Conservation (phyloP, 495 filamentous ascomycete genomes). For the Bacidia rubella region DNA sequence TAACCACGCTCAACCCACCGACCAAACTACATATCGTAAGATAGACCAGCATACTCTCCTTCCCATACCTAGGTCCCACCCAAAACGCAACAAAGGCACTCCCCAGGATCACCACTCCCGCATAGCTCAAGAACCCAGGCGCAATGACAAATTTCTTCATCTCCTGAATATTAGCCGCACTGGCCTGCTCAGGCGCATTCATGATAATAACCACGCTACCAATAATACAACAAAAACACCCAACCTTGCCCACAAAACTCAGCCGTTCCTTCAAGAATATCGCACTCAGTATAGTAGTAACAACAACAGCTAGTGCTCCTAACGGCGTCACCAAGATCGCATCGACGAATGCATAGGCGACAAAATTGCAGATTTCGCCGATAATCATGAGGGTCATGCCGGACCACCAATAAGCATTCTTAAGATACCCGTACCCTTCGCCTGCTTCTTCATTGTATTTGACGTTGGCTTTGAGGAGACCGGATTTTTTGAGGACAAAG, state of each 20-base stretch:
- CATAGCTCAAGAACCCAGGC: conserved; percentile 75
- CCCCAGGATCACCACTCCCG: conserved; percentile 69
- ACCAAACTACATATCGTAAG: conserved; percentile 90
- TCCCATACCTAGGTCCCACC: conserved; percentile 81
- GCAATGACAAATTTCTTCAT: conserved; percentile 82
- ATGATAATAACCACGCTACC: conserved; percentile 87
- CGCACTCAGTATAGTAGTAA: conserved; percentile 83
- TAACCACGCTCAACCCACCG: conserved; percentile 87
- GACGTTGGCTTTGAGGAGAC: conserved; percentile 78
- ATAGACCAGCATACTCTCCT: conserved; percentile 96
- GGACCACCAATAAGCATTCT: conserved; percentile 89
- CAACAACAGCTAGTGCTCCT: conserved; percentile 88
- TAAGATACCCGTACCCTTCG: conserved; percentile 95
- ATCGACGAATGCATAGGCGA: conserved; percentile 93
- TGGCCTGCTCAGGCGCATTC: conserved; percentile 78
- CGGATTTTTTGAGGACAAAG: conserved; percentile 91
- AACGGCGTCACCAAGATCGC: conserved; percentile 92
- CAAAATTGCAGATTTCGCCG: conserved; percentile 95
- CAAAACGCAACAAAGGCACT: conserved; percentile 62
- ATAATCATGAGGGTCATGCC: conserved; percentile 98
- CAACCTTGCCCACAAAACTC: conserved; percentile 90
- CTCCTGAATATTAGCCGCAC: conserved; percentile 78
- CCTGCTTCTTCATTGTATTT: conserved; percentile 96
- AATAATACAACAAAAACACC: conserved; percentile 89
- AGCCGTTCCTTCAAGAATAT: conserved; percentile 94